Evolutionary conservation across 305 asterid species (phyloP).

Genomic region (Fraxinus xanthoxyloides): DNA sequence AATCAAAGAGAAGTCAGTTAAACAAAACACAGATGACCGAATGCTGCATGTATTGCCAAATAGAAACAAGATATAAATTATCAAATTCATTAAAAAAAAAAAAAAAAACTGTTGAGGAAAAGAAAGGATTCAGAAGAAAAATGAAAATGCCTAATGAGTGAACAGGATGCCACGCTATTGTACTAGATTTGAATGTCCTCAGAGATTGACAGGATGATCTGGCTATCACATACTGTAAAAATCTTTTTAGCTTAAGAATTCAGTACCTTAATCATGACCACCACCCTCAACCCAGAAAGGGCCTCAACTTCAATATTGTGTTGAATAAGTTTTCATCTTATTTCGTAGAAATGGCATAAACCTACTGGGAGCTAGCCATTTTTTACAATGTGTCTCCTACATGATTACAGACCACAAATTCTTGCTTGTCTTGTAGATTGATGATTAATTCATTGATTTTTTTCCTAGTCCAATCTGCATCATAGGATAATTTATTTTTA

Average conservation of each 20-base stretch:
- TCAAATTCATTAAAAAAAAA: not conserved
- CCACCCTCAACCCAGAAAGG: not conserved
- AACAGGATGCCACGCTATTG: not conserved
- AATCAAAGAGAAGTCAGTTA: slow-evolving; percentile 13
- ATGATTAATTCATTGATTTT: not conserved
- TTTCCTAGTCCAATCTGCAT: not conserved
- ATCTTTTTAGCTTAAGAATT: not conserved
- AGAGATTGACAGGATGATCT: not conserved
- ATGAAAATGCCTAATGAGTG: not conserved
- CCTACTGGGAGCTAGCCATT: not conserved
- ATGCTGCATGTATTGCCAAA: slow-evolving; percentile 2
- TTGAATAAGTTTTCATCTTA: not conserved
- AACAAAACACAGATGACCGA: slow-evolving; percentile 2
- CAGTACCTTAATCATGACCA: not conserved
- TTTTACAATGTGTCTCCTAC: not conserved
- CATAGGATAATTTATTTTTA: not conserved
- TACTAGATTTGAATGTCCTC: not conserved
- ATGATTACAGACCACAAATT: not conserved
- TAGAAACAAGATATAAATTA: slow-evolving; percentile 16
- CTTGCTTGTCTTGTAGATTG: not conserved
- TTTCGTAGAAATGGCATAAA: not conserved
- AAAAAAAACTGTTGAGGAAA: not conserved
- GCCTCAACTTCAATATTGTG: not conserved
- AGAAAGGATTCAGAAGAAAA: not conserved
- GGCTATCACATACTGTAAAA: not conserved